Evolutionary conservation across 108 stramenopile genomes (phyloP).

Genomic region (Aurantiochytrium sp.): DNA sequence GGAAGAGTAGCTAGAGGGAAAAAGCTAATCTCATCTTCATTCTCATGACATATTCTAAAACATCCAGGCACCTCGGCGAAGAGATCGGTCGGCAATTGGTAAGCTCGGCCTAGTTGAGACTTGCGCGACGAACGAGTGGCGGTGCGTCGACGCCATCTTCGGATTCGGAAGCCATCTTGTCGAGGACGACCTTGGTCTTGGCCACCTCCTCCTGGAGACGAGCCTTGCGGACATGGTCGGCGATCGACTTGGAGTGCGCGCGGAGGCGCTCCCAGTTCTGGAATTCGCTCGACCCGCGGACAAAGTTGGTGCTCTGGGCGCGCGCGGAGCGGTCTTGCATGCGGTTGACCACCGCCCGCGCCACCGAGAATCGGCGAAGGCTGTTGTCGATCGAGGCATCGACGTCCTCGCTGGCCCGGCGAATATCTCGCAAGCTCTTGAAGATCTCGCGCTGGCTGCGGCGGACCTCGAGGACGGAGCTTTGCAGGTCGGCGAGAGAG

Average conservation of each 20-base stretch:
- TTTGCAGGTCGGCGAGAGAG: not conserved
- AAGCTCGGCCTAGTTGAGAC: not conserved
- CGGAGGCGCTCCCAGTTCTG: not conserved
- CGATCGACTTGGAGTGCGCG: not conserved
- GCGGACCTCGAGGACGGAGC: not conserved
- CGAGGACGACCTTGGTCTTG: not conserved
- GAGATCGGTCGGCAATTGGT: no score
- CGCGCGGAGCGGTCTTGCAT: not conserved
- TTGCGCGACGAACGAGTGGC: not conserved
- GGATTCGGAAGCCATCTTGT: not conserved
- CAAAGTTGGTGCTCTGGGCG: not conserved
- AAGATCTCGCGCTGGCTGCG: not conserved
- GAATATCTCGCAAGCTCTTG: not conserved
- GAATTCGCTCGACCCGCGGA: not conserved
- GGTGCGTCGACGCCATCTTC: no score
- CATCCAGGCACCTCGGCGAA: no score
- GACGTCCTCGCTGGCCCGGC: not conserved
- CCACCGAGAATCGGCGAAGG: not conserved
- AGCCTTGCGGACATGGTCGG: not conserved
- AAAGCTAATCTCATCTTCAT: no score
- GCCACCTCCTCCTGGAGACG: not conserved
- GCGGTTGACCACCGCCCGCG: not conserved
- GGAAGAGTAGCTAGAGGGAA: not conserved
- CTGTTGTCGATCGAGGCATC: not conserved
- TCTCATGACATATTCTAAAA: no score